These are phyloP conservation scores for Globisporangium megalacanthum DNA, from an alignment of 352 stramenopile genomes.

Conservation along the genomic window DNA sequence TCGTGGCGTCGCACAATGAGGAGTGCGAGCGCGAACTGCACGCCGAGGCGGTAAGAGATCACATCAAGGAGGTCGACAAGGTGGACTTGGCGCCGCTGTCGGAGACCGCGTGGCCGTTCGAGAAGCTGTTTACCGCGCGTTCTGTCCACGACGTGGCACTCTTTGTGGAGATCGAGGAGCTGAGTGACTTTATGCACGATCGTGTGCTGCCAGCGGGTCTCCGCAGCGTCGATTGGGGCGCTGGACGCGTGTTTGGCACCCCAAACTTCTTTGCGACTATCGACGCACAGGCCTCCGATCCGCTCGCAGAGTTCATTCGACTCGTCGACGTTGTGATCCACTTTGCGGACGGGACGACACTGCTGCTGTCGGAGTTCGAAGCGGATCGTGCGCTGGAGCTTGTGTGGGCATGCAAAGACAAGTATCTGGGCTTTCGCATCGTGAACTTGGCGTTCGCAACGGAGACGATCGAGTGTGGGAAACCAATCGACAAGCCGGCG, in stretches of 20 bases:
- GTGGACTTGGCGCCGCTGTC: conserved; percentile 2
- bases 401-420: neutral
- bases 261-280: neutral
- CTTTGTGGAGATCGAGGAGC: neutral
- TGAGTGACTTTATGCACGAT: neutral
- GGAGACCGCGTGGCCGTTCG: conserved; percentile 24
- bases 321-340: conserved; percentile 6
- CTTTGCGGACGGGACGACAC: conserved; percentile 6
- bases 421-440: neutral
- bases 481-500: neutral
- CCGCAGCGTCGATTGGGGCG: too few species aligned
- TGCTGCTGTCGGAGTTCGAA: conserved; percentile 14
- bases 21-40: conserved; percentile 58
- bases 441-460: conserved; percentile 1
- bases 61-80: conserved; percentile 20
- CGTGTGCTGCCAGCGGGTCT: neutral
- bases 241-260: too few species aligned
- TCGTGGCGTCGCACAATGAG: conserved; percentile 31
- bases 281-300: neutral
- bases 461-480: neutral
- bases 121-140: conserved; percentile 2
- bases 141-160: conserved; percentile 3
- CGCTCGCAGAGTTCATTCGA: conserved; percentile 29
- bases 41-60: conserved; percentile 36
- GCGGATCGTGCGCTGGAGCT: conserved; percentile 3